Conservation (phyloP, 2,329 filamentous ascomycete genomes). For the Fusarium haematococcum region DNA sequence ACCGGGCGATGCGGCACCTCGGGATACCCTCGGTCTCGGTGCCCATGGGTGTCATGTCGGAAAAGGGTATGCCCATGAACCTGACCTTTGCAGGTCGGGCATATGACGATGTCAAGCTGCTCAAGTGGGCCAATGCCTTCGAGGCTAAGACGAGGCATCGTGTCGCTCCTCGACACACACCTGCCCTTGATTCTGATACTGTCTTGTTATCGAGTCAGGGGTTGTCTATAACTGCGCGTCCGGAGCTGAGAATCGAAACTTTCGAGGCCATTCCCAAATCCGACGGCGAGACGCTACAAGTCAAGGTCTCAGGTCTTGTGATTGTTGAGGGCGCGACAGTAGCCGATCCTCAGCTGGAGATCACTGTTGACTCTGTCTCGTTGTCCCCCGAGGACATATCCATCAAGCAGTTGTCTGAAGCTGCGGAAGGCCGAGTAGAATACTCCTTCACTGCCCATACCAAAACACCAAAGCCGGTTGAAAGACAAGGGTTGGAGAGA, state of each 20-base stretch:
- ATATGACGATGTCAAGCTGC: conserved; percentile 54
- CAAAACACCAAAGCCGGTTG: neutral
- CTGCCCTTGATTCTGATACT: conserved; percentile 3
- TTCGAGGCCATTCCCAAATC: neutral
- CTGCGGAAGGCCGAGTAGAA: neutral
- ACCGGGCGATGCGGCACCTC: conserved; percentile 63
- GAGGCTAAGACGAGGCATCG: conserved; percentile 14
- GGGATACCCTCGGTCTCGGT: conserved; percentile 66
- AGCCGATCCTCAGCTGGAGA: neutral
- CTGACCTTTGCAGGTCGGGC: conserved; percentile 64
- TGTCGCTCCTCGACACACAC: conserved; percentile 19
- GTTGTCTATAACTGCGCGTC: neutral
- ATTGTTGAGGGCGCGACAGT: neutral
- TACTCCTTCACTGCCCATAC: neutral
- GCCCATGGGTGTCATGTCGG: conserved; percentile 62
- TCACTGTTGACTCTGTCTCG: neutral
- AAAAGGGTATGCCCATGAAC: conserved; percentile 63
- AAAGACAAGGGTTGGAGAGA: neutral
- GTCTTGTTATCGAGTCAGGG: neutral
- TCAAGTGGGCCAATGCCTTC: conserved; percentile 41
- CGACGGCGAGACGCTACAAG: neutral
- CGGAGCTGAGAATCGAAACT: neutral
- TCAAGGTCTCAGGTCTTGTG: neutral
- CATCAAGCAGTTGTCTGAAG: neutral
- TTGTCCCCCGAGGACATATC: neutral